Evolutionary conservation across 2,329 filamentous ascomycete species (phyloP), one percentile per base, ranked within the genome.

Genomic region (Aureobasidium sp.): DNA sequence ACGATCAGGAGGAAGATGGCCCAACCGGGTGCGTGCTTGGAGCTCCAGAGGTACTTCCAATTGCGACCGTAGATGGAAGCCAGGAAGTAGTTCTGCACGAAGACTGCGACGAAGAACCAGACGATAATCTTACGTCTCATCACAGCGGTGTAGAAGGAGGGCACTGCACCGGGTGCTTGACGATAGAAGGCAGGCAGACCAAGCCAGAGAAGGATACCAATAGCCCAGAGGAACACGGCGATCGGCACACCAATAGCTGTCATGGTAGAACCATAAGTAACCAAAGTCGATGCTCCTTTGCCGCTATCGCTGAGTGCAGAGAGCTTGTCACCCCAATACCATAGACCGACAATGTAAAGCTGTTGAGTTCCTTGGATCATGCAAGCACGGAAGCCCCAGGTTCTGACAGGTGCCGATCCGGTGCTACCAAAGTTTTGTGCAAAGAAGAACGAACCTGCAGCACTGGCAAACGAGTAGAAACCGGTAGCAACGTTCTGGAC

Each of bases 171-270:
- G 0, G 86, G 86, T 15, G 78, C 75, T 69, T 86, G 84, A 51
- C 83, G 84, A 73, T 88, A 88, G 74, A 85, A 88, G 65, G 83
- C 82, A 5, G 86, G 86, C 9, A 88, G 77, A n/a, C 85, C 85
- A 36, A 83, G 71, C 72, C 78, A 85, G 42, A 87, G 75, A 2
- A 84, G 67, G 5, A 79, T 42, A 20, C 83, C 84, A 12, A 87
- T 74, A 13, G 70, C 71, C 81, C 82, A 87, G 26, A 88, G 72
- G 58, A 86, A 70, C 3, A 82, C 42, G 0, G 84, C 79, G 52
- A 88, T 76, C 0, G 86, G 85, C 2, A 85, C 69, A 37, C 81
- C 82, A 63, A 87, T 79, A 23, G 81, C 81, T 5, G 75, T 75
- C 65, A 77, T 70, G 44, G 59, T 53, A 39, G 57, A 57, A 48